Percentiles rank a stretch among this genome's conserved stretches.
phyloP scores from a whole-genome alignment of 768 basidiomycete species.

The Termitomyces sp. region DNA sequence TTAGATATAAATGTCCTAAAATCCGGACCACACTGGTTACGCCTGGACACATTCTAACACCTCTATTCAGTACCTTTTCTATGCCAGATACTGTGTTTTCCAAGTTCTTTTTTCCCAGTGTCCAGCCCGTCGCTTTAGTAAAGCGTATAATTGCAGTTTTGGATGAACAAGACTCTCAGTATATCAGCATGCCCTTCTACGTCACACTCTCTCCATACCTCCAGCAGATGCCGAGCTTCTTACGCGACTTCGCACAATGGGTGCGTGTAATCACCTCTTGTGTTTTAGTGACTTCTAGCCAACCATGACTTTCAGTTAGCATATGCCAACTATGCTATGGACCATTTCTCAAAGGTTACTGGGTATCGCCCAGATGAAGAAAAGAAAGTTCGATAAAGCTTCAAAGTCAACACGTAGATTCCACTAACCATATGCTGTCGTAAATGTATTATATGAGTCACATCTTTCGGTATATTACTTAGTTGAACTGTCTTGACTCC shows the following conservation, averaged over 20 bases:
- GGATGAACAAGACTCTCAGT: constrained; percentile 72
- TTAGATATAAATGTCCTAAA: constrained; percentile 61
- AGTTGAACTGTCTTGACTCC: neutral
- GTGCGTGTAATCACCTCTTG: constrained; percentile 30
- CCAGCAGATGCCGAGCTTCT: constrained; percentile 60
- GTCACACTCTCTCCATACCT: constrained; percentile 53
- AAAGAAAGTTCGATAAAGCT: neutral
- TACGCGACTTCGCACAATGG: constrained; percentile 73
- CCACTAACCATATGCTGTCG: neutral
- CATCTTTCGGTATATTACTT: neutral
- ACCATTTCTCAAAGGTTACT: constrained; percentile 58
- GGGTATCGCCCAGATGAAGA: constrained; percentile 54
- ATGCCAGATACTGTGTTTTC: constrained; percentile 46
- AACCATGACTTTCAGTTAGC: constrained; percentile 38
- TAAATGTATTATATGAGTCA: neutral
- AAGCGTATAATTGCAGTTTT: constrained; percentile 78
- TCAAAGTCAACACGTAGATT: neutral
- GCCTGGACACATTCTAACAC: constrained; percentile 75
- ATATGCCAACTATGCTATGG: constrained; percentile 68
- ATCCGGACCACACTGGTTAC: constrained; percentile 87
- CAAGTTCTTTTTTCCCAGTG: constrained; percentile 72
- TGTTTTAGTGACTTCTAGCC: neutral
- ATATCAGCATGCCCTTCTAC: constrained; percentile 70
- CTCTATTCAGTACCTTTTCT: constrained; percentile 61
- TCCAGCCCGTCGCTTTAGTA: constrained; percentile 69